Base-by-base conservation (phyloP, 1,284 basidiomycete genomes). In the Sanghuangporus weigelae region DNA sequence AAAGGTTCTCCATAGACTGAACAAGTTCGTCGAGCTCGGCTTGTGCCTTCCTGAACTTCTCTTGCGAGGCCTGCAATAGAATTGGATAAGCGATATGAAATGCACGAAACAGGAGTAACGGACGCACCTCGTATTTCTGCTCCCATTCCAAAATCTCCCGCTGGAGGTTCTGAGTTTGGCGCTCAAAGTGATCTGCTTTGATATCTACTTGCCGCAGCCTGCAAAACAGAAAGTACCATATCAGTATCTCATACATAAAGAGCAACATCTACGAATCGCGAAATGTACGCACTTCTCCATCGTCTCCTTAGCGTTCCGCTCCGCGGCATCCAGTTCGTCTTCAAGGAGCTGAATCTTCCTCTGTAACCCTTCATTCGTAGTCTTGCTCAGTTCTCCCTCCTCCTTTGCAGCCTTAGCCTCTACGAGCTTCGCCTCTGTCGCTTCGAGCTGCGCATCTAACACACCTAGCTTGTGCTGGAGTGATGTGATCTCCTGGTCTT, bases 121-220 rank as follows among this genome's bases (percentile, higher is more conserved):
- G 19, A 70, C 81, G 70, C 72, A 94, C 94, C 80, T 96, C 95
- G 80, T 87, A 93, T 80, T 98, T 98, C 82, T 89, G 85, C 85
- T 98, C 96, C 94, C 92, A 95, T 60, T 78, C 74, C 74, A 98
- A 96, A 66, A 95, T 88, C 77, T 99, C 97, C 74, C 93, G 88
- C 77, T 98, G 96, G 64, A 86, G 80, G 60, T 92, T 86, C 69
- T 87, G 82, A 23, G 98, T 87, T 73, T 97, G 93, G 62, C 96
- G 87, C 79, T 98, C 96, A 76, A 95, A 97, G 81, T 98, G 95
- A 77, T 99, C 97, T 23, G 97, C 96, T 82, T 98, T 98, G 78
- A 99, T 92, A 75, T 99, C 97, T 63, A 96, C 94, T 75, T 98
- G 95, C 69, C 97, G 86, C 70, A 99, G 84, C 77, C 96, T 98